These are phyloP conservation scores for Phytophthora citricola DNA, from an alignment of 352 stramenopile genomes.

Conservation along the genomic window DNA sequence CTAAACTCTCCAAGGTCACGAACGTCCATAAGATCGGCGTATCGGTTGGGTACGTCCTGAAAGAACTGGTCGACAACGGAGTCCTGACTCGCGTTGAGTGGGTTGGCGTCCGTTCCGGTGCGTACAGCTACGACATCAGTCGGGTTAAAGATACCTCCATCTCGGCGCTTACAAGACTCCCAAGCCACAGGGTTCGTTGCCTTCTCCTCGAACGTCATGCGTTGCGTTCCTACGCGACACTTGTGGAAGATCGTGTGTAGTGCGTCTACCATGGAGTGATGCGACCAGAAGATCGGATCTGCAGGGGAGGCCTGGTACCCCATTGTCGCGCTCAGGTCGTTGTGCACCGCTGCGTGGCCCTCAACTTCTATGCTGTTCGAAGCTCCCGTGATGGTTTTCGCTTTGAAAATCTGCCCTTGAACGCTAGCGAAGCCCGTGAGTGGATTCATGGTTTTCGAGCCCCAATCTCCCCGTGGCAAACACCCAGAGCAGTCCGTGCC, in stretches of 20 bases:
- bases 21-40: conserved; percentile 43
- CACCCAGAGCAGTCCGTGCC: neutral
- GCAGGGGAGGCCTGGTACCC: conserved; percentile 37
- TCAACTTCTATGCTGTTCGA: neutral
- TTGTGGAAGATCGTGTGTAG: conserved; percentile 71
- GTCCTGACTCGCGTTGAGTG: conserved; percentile 34
- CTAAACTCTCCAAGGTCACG: conserved; percentile 43
- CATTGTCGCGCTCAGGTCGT: conserved; percentile 47
- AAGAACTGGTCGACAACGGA: conserved; percentile 42
- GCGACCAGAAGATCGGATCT: conserved; percentile 73
- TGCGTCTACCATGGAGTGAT: conserved; percentile 65
- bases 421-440: conserved; percentile 47
- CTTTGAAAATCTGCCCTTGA: neutral
- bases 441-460: too few species aligned
- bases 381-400: neutral
- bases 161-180: too few species aligned
- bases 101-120: conserved; percentile 30
- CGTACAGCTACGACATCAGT: conserved; percentile 21
- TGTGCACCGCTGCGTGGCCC: conserved; percentile 23
- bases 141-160: too few species aligned
- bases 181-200: conserved; percentile 29
- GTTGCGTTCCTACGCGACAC: conserved; percentile 46
- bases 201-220: conserved; percentile 52
- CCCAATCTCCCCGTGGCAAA: neutral
- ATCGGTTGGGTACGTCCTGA: conserved; percentile 28